Evolutionary conservation across 2,329 filamentous ascomycete genomes (phyloP).

Genomic region (Fusarium euwallaceae): DNA sequence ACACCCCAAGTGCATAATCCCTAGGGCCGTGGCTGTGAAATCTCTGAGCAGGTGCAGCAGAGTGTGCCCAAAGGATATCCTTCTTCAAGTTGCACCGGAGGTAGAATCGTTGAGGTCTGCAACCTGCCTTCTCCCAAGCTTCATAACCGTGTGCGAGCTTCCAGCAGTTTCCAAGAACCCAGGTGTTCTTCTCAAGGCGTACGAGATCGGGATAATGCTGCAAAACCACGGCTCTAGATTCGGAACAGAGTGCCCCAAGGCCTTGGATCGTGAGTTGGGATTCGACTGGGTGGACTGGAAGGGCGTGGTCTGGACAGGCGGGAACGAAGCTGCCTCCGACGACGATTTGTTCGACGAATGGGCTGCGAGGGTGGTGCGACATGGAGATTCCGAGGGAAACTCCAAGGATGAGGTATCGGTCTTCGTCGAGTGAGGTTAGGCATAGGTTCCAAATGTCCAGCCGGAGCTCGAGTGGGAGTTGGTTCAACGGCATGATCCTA

Average conservation of each 20-base stretch:
- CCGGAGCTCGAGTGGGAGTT: not conserved
- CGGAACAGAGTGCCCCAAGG: conserved; percentile 5
- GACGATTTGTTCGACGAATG: not conserved
- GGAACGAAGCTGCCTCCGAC: conserved; percentile 10
- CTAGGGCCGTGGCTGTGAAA: not conserved
- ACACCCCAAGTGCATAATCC: not conserved
- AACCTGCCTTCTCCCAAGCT: not conserved
- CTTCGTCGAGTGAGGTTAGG: not conserved
- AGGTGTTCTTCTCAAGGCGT: not conserved
- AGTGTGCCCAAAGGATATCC: not conserved
- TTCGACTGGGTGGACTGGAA: not conserved
- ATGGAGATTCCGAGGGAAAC: not conserved
- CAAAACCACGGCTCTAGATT: conserved; percentile 5
- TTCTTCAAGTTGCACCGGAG: not conserved
- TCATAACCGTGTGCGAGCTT: not conserved
- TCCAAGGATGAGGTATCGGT: conserved; percentile 9
- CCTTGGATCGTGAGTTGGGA: not conserved
- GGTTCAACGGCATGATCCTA: not conserved
- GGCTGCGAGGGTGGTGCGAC: not conserved
- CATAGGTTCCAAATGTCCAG: not conserved
- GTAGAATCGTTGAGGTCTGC: not conserved
- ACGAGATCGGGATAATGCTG: conserved; percentile 11
- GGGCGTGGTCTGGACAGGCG: too few relatives aligned
- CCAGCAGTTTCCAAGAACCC: not conserved
- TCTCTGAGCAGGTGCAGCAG: not conserved